Percentiles rank a stretch among this genome's conserved stretches.
Evolutionary conservation across 2,329 filamentous ascomycete genomes (phyloP).

Genomic region (Xylariaceae sp.): DNA sequence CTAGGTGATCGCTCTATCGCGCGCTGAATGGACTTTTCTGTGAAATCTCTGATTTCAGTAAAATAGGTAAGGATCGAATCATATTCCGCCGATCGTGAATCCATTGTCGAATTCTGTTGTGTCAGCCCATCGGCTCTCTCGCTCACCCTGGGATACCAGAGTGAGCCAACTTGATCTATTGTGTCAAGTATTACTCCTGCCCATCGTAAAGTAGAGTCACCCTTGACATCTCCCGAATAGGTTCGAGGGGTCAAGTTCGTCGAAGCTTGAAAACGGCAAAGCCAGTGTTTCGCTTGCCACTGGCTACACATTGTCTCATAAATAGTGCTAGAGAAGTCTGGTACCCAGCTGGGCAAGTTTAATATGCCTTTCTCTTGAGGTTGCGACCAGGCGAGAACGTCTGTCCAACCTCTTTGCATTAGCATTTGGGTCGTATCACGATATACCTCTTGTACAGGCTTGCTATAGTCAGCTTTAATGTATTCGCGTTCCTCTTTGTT

Average conservation of each 20-base stretch:
- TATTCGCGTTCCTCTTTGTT: conserved; percentile 8
- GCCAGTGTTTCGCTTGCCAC: conserved; percentile 10
- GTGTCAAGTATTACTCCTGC: conserved; percentile 2
- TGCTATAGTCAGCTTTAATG: conserved; percentile 9
- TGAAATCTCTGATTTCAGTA: not conserved
- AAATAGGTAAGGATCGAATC: conserved; percentile 8
- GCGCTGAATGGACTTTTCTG: not conserved
- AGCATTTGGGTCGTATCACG: not conserved
- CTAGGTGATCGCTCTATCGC: not conserved
- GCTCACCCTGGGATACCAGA: conserved; percentile 6
- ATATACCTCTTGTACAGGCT: conserved; percentile 7
- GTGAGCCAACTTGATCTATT: not conserved
- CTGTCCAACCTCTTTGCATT: conserved; percentile 11
- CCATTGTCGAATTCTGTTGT: not conserved
- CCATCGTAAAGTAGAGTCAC: not conserved
- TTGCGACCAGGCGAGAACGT: conserved; percentile 16
- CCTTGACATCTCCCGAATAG: not conserved
- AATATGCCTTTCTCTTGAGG: not conserved
- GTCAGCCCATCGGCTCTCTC: not conserved
- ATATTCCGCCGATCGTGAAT: not conserved
- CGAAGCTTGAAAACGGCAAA: conserved; percentile 8
- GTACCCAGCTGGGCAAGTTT: conserved; percentile 13
- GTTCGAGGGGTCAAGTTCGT: not conserved
- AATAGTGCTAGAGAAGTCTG: conserved; percentile 12
- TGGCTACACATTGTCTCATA: conserved; percentile 14